Base-by-base conservation (phyloP, 352 stramenopile species). In the Phytophthora macrochlamydospora region DNA sequence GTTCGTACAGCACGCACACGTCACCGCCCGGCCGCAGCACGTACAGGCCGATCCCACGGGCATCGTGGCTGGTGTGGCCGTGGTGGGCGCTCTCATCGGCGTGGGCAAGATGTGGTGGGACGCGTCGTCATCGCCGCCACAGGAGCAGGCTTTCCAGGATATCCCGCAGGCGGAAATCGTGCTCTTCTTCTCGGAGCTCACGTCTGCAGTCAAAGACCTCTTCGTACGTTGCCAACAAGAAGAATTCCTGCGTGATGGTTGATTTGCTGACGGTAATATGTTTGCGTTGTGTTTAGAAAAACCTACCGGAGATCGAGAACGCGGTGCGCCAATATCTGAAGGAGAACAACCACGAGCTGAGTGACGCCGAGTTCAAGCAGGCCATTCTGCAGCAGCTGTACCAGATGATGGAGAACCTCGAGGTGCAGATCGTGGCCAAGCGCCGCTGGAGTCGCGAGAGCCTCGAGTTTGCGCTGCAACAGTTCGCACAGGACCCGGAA, bases 81-180 rank as follows among this genome's bases (percentile, higher is more conserved):
- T 91, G 28, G 76, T 92, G 8, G 76, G 85, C 9, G 85, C 84
- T 9, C 61, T 93, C 14, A 57, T 91, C 4, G 84, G 85, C 12
- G 84, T 95, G 0, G 87, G 82, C 3, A 94, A 95, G 59, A 95
- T 95, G 83, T 93, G 85, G 82, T 94, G 84, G 84, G 83, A 93
- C 60, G 85, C 85, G 18, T 94, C 85, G 18, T 73, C 80, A 18
- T 65, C 69, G 2, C 42, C 59, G 13, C 42, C 59, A 13, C 31
- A 28, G 28, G 35, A 45, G 7, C 38, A 56, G 12, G 65, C 61
- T 4, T 76, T 81, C 48, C 70, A 91, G 56, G 78, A 91, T 31
- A 90, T 94, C 24, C 59, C 80, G 46, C 79, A 86, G 42, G 65
- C 66, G 12, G 85, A 94, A 18, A 67, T 94, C 44, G 78, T 67